These are phyloP conservation scores for Omphalotus guepiniiformis DNA, from an alignment of 768 basidiomycete species.

Conservation along the genomic window DNA sequence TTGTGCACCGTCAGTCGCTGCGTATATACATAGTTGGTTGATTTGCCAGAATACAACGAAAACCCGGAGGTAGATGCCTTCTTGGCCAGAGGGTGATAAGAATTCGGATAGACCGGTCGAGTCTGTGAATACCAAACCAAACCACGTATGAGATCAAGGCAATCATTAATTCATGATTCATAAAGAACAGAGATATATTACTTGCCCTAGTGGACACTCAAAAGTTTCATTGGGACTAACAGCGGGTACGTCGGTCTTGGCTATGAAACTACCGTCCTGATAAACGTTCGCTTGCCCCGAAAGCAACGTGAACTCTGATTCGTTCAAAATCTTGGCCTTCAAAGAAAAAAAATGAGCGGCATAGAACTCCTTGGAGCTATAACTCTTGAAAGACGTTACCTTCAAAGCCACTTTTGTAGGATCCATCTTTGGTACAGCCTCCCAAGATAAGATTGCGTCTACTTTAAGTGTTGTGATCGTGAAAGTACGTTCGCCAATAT, in stretches of 20 bases:
- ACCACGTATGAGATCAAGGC: background rate
- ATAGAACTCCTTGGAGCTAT: background rate
- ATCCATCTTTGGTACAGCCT: constrained; percentile 35
- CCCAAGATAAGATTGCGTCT: too few species aligned
- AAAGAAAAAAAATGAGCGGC: constrained; percentile 5
- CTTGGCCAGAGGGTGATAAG: constrained; percentile 33
- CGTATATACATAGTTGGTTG: constrained; percentile 15
- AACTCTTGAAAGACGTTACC: constrained; percentile 16
- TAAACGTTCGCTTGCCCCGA: constrained; percentile 46
- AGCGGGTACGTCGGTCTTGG: constrained; percentile 37
- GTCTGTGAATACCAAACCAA: constrained; percentile 19
- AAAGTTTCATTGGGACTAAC: constrained; percentile 42
- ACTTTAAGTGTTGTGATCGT: constrained; percentile 33
- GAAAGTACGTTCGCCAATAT: constrained; percentile 36
- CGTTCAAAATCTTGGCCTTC: constrained; percentile 51
- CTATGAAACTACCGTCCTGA: constrained; percentile 53
- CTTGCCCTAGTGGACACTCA: constrained; percentile 42
- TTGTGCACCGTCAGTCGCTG: constrained; percentile 34
- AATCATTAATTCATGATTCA: background rate
- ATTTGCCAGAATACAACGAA: constrained; percentile 13
- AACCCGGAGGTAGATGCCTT: constrained; percentile 30
- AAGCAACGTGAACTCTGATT: constrained; percentile 49
- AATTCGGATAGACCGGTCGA: constrained; percentile 37
- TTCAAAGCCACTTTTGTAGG: constrained; percentile 35
- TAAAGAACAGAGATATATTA: constrained; percentile 1